Base-by-base conservation (phyloP, 306 rosid genomes). In the Gleditsia sinensis region DNA sequence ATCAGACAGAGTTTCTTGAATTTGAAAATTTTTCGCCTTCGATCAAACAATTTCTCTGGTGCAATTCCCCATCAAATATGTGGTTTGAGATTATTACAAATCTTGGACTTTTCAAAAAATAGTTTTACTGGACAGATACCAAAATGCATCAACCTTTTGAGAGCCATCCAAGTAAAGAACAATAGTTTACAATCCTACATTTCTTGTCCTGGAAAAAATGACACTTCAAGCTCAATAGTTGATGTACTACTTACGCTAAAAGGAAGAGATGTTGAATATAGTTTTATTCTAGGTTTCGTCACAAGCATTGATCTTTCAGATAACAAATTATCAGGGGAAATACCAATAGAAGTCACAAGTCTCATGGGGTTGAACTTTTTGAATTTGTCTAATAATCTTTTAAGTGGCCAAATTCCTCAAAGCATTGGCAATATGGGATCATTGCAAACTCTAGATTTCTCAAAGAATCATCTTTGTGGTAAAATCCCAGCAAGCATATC, bases 401-500 rank as follows among this genome's bases (percentile, higher is more conserved):
- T 83, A 6, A 36, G 0, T 28, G 82, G 77, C 19, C 63, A 67
- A 0, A 83, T 76, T 12, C 87, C 82, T 0, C 48, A 19, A 61
- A 45, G 10, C 3, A 51, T 79, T 25, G 87, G 80, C 1, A 45
- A 59, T 24, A 75, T 83, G 64, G 1, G 3, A 45, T 50, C 8
- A 4, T 16, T 83, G 23, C 39, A 19, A 3, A 42, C 80, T 19
- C n/a, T 76, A 5, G 70, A 83, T 37, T 67, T 83, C 9, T 83
- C 84, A 5, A 19, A 37, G 48, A 80, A 83, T 78, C 37, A 61
- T 16, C 79, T 83, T 51, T 53, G 10, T 0, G 81, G 84, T 2
- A 32, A 75, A 67, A 83, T 83, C 23, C 87, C 87, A 4, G 6
- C 2, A 16, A 46, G 75, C 51, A 60, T 83, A n/a, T 20, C 78